A percentile compares a stretch with the other conserved stretches of the same genome.
Evolutionary conservation across 1,139 yeast species (phyloP).

Genomic region (Blastobotrys indianensis): DNA sequence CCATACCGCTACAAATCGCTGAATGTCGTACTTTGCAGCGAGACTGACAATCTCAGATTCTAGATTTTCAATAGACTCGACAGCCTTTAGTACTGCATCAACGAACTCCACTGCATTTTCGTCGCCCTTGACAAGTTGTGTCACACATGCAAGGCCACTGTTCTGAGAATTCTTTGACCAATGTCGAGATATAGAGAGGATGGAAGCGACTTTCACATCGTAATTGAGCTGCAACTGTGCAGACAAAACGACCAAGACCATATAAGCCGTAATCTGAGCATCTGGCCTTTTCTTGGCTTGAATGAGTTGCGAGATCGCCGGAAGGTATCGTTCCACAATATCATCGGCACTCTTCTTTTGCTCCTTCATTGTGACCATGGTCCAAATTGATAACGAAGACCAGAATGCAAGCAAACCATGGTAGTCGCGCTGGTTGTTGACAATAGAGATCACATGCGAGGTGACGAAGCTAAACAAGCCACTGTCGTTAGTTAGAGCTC

Average conservation of each 20-base stretch:
- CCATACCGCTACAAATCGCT: constrained; percentile 29
- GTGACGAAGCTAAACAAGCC: constrained; percentile 64
- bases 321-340: constrained; percentile 46
- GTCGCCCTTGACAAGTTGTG: constrained; percentile 29
- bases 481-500: constrained; percentile 61
- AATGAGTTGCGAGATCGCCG: constrained; percentile 31
- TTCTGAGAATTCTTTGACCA: constrained; percentile 35
- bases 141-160: constrained; percentile 36
- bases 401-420: constrained; percentile 73
- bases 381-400: constrained; percentile 67
- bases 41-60: constrained; percentile 24
- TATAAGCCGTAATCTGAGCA: constrained; percentile 76
- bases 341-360: constrained; percentile 28
- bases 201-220: constrained; percentile 61
- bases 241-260: constrained; percentile 69
- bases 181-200: constrained; percentile 55
- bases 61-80: constrained; percentile 8
- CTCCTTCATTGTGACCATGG: constrained; percentile 46
- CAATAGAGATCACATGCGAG: constrained; percentile 49
- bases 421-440: constrained; percentile 38
- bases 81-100: constrained; percentile 9
- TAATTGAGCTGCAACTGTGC: constrained; percentile 64
- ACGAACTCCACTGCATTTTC: constrained; percentile 21
- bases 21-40: constrained; percentile 28
- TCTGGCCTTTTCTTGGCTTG: constrained; percentile 43